These are phyloP conservation scores for Sporothrix brunneoviolacea DNA, from an alignment of 2,329 filamentous ascomycete genomes.

Conservation along the genomic window DNA sequence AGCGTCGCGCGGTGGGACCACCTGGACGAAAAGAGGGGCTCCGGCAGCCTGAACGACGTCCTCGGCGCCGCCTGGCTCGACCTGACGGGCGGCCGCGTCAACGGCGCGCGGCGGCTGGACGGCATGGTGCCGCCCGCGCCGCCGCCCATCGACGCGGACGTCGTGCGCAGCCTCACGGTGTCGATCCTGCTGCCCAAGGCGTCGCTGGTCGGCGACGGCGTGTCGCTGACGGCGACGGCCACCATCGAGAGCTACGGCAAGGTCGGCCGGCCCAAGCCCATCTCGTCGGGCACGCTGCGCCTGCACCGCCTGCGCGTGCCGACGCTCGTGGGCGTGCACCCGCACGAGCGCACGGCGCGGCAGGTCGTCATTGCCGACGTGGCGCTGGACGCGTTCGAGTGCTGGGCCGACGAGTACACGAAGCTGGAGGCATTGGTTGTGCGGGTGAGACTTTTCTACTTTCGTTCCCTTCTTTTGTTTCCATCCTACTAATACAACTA, in stretches of 20 bases:
- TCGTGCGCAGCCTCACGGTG: slow-evolving; percentile 43
- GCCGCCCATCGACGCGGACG: slow-evolving; percentile 25
- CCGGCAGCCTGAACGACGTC: slow-evolving; percentile 23
- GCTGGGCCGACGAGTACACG: slow-evolving; percentile 43
- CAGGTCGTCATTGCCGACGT: slow-evolving; percentile 17
- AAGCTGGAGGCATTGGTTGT: slow-evolving; percentile 54
- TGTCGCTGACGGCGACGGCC: slow-evolving; percentile 17
- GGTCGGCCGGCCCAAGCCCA: background rate
- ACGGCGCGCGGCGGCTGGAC: slow-evolving; percentile 23
- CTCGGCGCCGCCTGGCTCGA: slow-evolving; percentile 31
- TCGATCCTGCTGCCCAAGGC: slow-evolving; percentile 59
- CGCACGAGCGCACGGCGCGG: slow-evolving; percentile 53
- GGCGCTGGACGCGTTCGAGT: slow-evolving; percentile 47
- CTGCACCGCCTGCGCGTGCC: slow-evolving; percentile 56
- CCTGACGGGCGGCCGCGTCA: slow-evolving; percentile 31
- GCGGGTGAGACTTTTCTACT: too few relatives aligned
- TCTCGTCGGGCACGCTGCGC: slow-evolving; percentile 30
- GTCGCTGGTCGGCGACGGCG: slow-evolving; percentile 30
- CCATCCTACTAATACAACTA: too few relatives aligned
- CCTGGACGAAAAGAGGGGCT: slow-evolving; percentile 22
- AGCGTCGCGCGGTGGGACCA: slow-evolving; percentile 27
- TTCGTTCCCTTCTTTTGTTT: too few relatives aligned
- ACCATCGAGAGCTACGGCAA: too few relatives aligned
- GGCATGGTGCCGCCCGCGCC: background rate
- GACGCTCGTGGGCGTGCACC: slow-evolving; percentile 65